Base-by-base conservation (phyloP, 129 eudicot genomes). In the carrot (Daucus carota) region DNA sequence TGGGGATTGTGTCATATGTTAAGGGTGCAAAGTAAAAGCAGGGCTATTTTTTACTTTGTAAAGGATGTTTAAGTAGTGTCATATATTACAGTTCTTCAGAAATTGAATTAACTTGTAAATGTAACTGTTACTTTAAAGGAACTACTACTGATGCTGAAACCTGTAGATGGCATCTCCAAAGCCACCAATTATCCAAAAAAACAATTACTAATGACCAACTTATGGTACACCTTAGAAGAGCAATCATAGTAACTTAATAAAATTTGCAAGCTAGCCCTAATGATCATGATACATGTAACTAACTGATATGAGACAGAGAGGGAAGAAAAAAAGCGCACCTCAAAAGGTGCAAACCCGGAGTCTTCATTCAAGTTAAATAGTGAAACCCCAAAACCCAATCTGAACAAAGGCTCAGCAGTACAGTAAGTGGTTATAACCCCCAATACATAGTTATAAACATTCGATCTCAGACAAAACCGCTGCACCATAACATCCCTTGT, bases 341-440 rank as follows among this genome's bases (percentile, higher is more conserved):
- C 93, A 83, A 78, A 90, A 67, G 93, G 91, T 65, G 93, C 85
- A 18, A 90, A 75, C 60, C 83, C 87, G 45, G 45, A 69, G 74
- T 84, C 83, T 31, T 80, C 84, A 73, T 85, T 86, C 73, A 88
- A 82, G 69, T 88, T 87, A 62, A 83, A 83, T 45, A 81, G 45
- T 0, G 96, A 90, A 70, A 88, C 81, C 36, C 84, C 82, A 33
- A 76, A 79, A 72, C 76, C 79, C 67, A 88, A 79, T 81, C 93
- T 83, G 72, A 65, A 84, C 81, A 90, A 77, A 29, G 96, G 85
- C 73, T 84, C 91, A 36, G 83, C 88, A 79, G 84, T 77, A 71
- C 84, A 88, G 76, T 70, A 90, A 66, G 73, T 81, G 44, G 93
- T 93, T 75, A 90, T 81, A 29, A 88, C 8, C 29, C 84, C 89